Base-by-base conservation (phyloP, 2,329 filamentous ascomycete species). In the Madurella mycetomatis region DNA sequence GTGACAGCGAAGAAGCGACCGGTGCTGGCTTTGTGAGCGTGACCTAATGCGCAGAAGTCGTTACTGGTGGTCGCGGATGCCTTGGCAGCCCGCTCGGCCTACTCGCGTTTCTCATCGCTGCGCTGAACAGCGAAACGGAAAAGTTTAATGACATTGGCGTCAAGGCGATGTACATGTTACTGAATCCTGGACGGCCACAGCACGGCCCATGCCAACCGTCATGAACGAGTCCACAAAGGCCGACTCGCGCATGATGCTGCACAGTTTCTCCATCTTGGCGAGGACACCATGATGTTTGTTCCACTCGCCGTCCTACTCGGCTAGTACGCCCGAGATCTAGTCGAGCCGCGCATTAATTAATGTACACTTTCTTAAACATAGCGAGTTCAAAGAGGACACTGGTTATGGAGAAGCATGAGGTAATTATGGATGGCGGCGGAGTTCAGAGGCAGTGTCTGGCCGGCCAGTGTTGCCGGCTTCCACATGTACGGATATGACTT, bases 321-420 rank as follows among this genome's bases (percentile, higher is more conserved):
- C 62, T 1, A 71, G 64, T 30, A 65, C 66, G 13, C 53, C 41
- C 12, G 63, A 53, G 25, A 76, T 74, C 62, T 79, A n/a, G n/a
- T n/a, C n/a, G n/a, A n/a, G 16, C 70, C 64, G 2, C 76, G 70
- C 25, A 64, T 43, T 73, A 71, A 34, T 75, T 70, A 34, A 79
- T 61, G 60, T 73, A 72, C 54, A 77, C 54, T 25, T 54, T 55
- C 44, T 59, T 57, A n/a, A 73, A 19, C 65, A 71, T 43, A 1
- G 67, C 69, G 1, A 81, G 66, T 53, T 81, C 76, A 37, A 73
- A 72, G 37, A 81, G 59, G 9, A 39, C 72, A 57, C 57, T 73
- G 1, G 70, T 70, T 5, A 70, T 58, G 32, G 67, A 56, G 47
- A 70, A 66, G n/a, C 68, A 65, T 2, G 69, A 71, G 72, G n/a